Evolutionary conservation across 2,329 filamentous ascomycete species (phyloP).

Genomic region (Clonostachys chloroleuca): DNA sequence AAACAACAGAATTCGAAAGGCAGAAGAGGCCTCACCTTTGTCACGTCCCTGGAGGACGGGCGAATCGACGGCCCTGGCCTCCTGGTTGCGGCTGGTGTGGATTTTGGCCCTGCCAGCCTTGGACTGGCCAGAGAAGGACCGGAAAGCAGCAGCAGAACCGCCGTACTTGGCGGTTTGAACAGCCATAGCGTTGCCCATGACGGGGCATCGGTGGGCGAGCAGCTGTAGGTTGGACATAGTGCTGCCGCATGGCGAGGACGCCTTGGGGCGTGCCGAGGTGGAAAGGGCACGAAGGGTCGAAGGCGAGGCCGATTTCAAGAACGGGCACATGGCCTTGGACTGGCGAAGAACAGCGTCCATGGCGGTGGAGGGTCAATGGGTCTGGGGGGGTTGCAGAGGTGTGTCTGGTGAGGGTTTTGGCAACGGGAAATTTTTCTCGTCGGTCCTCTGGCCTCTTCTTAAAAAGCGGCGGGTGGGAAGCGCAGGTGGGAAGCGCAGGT

Average conservation of each 20-base stretch:
- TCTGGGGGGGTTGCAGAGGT: neutral
- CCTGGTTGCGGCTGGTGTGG: conserved; percentile 75
- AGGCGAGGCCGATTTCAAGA: conserved; percentile 90
- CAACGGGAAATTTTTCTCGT: too few relatives aligned
- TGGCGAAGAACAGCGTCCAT: conserved; percentile 97
- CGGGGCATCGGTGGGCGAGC: conserved; percentile 88
- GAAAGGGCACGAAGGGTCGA: conserved; percentile 87
- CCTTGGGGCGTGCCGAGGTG: conserved; percentile 50
- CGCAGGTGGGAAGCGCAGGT: too few relatives aligned
- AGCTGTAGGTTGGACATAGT: conserved; percentile 97
- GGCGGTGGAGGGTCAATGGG: conserved; percentile 9
- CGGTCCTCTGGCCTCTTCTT: too few relatives aligned
- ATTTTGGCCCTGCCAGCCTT: conserved; percentile 65
- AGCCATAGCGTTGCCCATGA: conserved; percentile 97
- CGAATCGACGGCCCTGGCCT: conserved; percentile 72
- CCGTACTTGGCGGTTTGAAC: conserved; percentile 66
- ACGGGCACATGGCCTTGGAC: conserved; percentile 95
- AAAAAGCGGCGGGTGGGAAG: too few relatives aligned
- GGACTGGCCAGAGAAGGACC: conserved; percentile 43
- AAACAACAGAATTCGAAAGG: neutral
- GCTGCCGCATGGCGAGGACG: conserved; percentile 69
- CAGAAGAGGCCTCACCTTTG: conserved; percentile 33
- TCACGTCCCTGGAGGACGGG: conserved; percentile 41
- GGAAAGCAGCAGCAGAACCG: conserved; percentile 41
- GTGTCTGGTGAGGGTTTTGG: too few relatives aligned